Evolutionary conservation across 1,139 yeast genomes (phyloP).

Genomic region (Yamadazyma conglobata): DNA sequence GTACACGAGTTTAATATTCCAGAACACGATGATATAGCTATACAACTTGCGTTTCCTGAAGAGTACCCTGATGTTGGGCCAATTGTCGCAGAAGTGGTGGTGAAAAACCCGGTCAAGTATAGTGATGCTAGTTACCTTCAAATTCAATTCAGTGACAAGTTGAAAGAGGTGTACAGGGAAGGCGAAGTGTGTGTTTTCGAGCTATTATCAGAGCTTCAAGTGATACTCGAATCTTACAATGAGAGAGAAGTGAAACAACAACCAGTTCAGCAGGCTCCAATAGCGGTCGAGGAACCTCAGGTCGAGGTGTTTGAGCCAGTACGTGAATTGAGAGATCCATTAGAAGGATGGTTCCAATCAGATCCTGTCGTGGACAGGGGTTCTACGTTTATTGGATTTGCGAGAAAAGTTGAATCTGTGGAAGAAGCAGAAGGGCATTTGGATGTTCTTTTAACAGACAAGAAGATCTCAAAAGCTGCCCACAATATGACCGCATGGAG

Average conservation of each 20-base stretch:
- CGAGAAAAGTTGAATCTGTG: slow-evolving; percentile 55
- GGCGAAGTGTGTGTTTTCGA: slow-evolving; percentile 83
- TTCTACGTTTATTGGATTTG: slow-evolving; percentile 81
- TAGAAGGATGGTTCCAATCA: slow-evolving; percentile 71
- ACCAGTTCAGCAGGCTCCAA: slow-evolving; percentile 8
- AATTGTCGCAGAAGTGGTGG: slow-evolving; percentile 48
- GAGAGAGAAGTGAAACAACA: slow-evolving; percentile 10
- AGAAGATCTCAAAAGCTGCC: slow-evolving; percentile 61
- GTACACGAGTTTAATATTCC: slow-evolving; percentile 60
- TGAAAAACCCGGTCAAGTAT: slow-evolving; percentile 28
- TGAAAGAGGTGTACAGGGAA: slow-evolving; percentile 45
- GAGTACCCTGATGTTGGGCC: slow-evolving; percentile 68
- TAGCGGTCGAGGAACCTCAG: slow-evolving; percentile 4
- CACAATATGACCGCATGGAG: slow-evolving; percentile 91
- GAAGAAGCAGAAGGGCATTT: slow-evolving; percentile 61
- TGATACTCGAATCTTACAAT: slow-evolving; percentile 39
- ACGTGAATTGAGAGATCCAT: slow-evolving; percentile 33
- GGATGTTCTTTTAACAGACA: slow-evolving; percentile 54
- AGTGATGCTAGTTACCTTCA: slow-evolving; percentile 45
- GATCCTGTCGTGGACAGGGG: slow-evolving; percentile 80
- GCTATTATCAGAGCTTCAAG: slow-evolving; percentile 62
- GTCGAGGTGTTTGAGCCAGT: not conserved
- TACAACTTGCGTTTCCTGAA: slow-evolving; percentile 68
- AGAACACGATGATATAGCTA: slow-evolving; percentile 50
- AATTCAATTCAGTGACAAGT: slow-evolving; percentile 41